phyloP scores from a whole-genome alignment of 225 moss, liverwort and hornwort genomes.

The Takakia lepidozioides region DNA sequence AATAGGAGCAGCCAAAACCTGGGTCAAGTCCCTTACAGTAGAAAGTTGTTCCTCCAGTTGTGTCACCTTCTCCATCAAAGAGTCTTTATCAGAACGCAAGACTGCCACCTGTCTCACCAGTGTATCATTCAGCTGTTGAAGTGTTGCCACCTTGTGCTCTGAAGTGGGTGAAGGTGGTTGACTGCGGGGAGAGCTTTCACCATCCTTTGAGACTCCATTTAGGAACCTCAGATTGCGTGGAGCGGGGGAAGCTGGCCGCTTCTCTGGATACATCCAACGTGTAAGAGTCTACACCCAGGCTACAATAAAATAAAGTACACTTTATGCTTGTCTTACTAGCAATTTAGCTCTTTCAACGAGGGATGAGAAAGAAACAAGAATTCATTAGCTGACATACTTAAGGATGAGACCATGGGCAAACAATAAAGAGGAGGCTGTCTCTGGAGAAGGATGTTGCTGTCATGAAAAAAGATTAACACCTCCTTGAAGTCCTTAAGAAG shows the following conservation, averaged over 20 bases:
- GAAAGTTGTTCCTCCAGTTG: conserved; percentile 26
- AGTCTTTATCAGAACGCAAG: conserved; percentile 23
- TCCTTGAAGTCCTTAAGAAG: too few species aligned
- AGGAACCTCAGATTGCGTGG: too few species aligned
- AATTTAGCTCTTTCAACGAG: neutral
- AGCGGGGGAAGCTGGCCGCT: conserved; percentile 13
- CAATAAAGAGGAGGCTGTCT: neutral
- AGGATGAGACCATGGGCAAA: too few species aligned
- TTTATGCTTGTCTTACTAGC: neutral
- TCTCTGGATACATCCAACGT: conserved; percentile 20
- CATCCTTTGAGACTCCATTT: conserved; percentile 8
- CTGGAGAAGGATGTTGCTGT: too few species aligned
- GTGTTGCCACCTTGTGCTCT: conserved; percentile 15
- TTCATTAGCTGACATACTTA: neutral
- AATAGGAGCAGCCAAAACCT: too few species aligned
- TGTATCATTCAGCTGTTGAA: conserved; percentile 34
- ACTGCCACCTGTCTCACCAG: conserved; percentile 29
- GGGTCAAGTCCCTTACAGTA: conserved; percentile 12
- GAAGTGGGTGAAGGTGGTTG: conserved; percentile 14
- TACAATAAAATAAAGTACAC: neutral
- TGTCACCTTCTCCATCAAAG: conserved; percentile 23
- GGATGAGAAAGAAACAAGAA: neutral
- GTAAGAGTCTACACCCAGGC: neutral
- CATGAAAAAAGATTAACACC: too few species aligned
- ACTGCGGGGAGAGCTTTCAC: conserved; percentile 6